Conservation (phyloP, 1,139 yeast species). For the Kodamaea anthophila region DNA sequence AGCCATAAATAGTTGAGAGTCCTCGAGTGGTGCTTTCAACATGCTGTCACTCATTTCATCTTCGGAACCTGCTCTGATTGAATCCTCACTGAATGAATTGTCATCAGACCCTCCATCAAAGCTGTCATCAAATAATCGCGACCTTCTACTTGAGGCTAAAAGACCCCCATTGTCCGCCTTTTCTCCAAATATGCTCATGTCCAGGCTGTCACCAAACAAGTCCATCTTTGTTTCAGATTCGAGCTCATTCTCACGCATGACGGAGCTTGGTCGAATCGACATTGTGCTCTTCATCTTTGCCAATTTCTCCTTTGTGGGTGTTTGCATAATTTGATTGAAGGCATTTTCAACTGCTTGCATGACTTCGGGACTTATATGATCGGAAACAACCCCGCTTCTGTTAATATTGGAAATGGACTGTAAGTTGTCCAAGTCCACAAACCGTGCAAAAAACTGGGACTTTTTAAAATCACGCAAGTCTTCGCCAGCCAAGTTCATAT, state of each 20-base stretch:
- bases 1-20: constrained; percentile 38
- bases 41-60: constrained; percentile 9
- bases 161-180: constrained; percentile 4
- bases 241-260: not conserved
- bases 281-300: constrained; percentile 2
- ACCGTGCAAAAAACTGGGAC: constrained; percentile 29
- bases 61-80: constrained; percentile 20
- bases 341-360: constrained; percentile 67
- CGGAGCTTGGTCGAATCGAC: constrained; percentile 1
- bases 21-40: constrained; percentile 7
- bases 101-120: constrained; percentile 27
- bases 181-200: constrained; percentile 23
- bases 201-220: constrained; percentile 33
- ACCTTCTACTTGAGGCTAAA: constrained; percentile 14
- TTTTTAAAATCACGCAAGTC: constrained; percentile 56
- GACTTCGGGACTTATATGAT: constrained; percentile 36
- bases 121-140: constrained; percentile 34
- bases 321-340: constrained; percentile 53
- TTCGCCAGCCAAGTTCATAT: constrained; percentile 36
- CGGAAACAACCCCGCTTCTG: not conserved
- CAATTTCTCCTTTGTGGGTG: constrained; percentile 6
- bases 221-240: constrained; percentile 20
- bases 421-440: constrained; percentile 21
- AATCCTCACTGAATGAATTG: constrained; percentile 18
- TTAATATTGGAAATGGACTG: not conserved